Conservation (phyloP, 768 basidiomycete genomes). For the Albatrellus ellisii region DNA sequence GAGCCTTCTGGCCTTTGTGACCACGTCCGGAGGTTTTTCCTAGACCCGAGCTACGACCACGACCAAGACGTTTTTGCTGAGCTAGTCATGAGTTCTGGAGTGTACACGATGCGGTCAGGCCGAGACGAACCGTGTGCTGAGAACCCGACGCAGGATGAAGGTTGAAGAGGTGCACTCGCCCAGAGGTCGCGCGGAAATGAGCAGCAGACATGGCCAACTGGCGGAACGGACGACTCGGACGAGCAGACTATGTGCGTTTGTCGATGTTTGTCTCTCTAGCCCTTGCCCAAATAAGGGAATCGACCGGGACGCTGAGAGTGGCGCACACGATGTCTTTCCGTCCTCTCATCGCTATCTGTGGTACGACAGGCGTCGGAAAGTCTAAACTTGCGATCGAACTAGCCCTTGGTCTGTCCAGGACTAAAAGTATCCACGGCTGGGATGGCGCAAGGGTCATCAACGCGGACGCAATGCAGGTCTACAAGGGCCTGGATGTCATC, state of each 20-base stretch:
- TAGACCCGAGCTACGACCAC: slow-evolving; percentile 84
- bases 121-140: slow-evolving; percentile 41
- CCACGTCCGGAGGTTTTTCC: slow-evolving; percentile 92
- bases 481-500: slow-evolving; percentile 80
- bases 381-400: slow-evolving; percentile 85
- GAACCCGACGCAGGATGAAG: slow-evolving; percentile 60
- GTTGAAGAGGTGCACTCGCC: slow-evolving; percentile 54
- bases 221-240: no score
- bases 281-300: no score
- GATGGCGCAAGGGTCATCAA: slow-evolving; percentile 72
- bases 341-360: slow-evolving; percentile 77
- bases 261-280: no score
- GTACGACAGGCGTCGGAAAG: slow-evolving; percentile 94
- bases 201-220: slow-evolving; percentile 28
- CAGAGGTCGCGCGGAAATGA: slow-evolving; percentile 23
- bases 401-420: slow-evolving; percentile 42
- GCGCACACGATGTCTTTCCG: slow-evolving; percentile 37
- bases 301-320: no score
- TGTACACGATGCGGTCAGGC: slow-evolving; percentile 47
- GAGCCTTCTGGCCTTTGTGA: slow-evolving; percentile 91
- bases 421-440: slow-evolving; percentile 28
- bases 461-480: slow-evolving; percentile 97
- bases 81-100: slow-evolving; percentile 41
- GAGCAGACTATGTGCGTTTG: no score
- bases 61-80: slow-evolving; percentile 89